These are phyloP conservation scores for Diospyros kaki DNA, from an alignment of 148 eudicot genomes.

Conservation along the genomic window DNA sequence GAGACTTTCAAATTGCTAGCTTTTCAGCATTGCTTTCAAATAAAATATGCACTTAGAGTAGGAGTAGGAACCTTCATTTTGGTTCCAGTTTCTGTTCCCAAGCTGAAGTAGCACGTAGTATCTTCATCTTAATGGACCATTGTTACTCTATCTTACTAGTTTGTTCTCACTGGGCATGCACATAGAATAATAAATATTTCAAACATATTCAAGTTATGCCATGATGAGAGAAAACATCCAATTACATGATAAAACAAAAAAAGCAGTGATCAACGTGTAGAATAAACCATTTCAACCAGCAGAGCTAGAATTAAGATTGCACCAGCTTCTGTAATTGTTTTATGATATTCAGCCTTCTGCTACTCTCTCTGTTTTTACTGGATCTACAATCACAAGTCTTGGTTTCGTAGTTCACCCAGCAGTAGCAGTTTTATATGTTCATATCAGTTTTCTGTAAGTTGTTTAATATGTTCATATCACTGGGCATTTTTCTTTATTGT, in stretches of 20 bases:
- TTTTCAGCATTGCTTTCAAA: constrained; percentile 4
- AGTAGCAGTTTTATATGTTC: neutral
- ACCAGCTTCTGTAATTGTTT: neutral
- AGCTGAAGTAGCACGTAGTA: neutral
- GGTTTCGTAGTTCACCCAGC: neutral
- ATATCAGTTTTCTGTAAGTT: no score
- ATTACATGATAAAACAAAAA: no score
- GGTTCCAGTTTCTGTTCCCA: neutral
- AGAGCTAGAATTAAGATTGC: neutral
- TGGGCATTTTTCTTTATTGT: neutral
- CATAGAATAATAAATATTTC: no score
- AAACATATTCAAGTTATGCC: no score
- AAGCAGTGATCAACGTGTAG: no score
- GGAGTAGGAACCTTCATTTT: neutral
- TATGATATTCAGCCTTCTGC: neutral
- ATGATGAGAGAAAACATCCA: no score
- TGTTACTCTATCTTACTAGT: neutral
- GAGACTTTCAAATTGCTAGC: constrained; percentile 5
- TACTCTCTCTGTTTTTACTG: neutral
- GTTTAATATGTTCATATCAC: neutral
- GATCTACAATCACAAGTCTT: neutral
- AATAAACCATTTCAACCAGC: neutral
- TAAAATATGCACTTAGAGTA: neutral
- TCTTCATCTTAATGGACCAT: neutral
- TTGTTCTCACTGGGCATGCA: no score